A percentile compares a stretch with the other conserved stretches of the same genome.
Evolutionary conservation across 352 stramenopile species (phyloP).

Genomic region (Phytophthora chlamydospora): DNA sequence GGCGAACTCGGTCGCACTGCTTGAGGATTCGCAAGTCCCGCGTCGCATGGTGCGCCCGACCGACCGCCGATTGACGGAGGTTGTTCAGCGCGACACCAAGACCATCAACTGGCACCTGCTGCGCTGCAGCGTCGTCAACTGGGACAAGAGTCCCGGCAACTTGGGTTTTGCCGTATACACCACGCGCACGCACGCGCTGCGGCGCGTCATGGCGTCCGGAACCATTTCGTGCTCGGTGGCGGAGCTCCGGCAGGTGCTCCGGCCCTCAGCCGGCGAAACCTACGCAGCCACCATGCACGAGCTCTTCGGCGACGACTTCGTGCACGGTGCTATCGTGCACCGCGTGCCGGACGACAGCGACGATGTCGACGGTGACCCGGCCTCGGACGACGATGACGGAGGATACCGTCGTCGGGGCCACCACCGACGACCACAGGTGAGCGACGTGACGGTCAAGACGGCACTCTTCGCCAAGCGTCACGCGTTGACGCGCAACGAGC

Average conservation of each 20-base stretch:
- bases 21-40: slow-evolving; percentile 6
- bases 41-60: slow-evolving; percentile 43
- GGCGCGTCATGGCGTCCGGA: slow-evolving; percentile 31
- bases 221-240: slow-evolving; percentile 36
- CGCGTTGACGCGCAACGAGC: slow-evolving; percentile 28
- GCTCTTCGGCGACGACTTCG: slow-evolving; percentile 37
- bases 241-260: slow-evolving; percentile 40
- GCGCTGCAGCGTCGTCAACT: slow-evolving; percentile 28
- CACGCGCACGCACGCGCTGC: slow-evolving; percentile 21
- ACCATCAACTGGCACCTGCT: slow-evolving; percentile 45
- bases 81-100: slow-evolving; percentile 26
- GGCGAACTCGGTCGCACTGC: slow-evolving; percentile 18
- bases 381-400: not conserved
- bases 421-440: slow-evolving; percentile 15
- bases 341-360: slow-evolving; percentile 8
- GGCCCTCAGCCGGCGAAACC: slow-evolving; percentile 17
- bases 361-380: not conserved
- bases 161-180: slow-evolving; percentile 42
- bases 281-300: slow-evolving; percentile 43
- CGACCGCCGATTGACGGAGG: slow-evolving; percentile 36
- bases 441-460: slow-evolving; percentile 23
- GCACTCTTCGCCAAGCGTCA: slow-evolving; percentile 27
- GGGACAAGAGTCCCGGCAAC: slow-evolving; percentile 32
- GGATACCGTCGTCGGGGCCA: slow-evolving; percentile 1
- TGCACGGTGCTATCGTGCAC: slow-evolving; percentile 45